Evolutionary conservation across 768 basidiomycete species (phyloP).

Genomic region (Russula dissimulans): DNA sequence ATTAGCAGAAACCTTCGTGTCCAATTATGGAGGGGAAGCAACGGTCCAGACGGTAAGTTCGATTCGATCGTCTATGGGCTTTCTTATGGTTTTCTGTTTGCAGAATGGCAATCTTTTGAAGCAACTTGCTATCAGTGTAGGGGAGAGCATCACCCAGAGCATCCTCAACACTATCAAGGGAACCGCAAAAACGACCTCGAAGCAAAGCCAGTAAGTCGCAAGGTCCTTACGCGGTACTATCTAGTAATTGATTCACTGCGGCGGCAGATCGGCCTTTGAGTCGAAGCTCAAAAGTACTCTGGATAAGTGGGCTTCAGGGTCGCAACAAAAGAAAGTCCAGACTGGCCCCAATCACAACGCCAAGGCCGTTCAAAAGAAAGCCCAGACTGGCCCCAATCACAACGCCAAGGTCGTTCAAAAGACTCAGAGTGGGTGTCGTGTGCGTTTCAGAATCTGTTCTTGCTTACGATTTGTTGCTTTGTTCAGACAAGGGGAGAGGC

Average conservation of each 20-base stretch:
- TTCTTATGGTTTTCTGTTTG: not conserved
- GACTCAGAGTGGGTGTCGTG: no score
- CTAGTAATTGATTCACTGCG: not conserved
- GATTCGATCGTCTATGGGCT: not conserved
- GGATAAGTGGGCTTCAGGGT: not conserved
- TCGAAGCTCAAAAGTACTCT: not conserved
- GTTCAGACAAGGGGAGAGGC: no score
- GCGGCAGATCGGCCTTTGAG: not conserved
- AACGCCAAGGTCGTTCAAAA: no score
- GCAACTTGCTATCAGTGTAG: not conserved
- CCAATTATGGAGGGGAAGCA: conserved; percentile 5
- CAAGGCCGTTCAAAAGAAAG: no score
- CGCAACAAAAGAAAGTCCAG: not conserved
- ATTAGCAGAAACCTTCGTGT: not conserved
- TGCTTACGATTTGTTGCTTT: no score
- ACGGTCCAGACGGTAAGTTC: not conserved
- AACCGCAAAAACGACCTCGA: not conserved
- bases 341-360: not conserved
- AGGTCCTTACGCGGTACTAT: not conserved
- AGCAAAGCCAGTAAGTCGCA: not conserved
- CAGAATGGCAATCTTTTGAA: not conserved
- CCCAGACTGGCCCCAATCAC: no score
- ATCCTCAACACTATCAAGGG: not conserved
- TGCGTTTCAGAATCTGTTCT: no score
- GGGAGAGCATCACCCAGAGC: not conserved